Evolutionary conservation across 768 basidiomycete genomes (phyloP), one percentile per base, ranked within the genome.

Genomic region (Bullera alba): DNA sequence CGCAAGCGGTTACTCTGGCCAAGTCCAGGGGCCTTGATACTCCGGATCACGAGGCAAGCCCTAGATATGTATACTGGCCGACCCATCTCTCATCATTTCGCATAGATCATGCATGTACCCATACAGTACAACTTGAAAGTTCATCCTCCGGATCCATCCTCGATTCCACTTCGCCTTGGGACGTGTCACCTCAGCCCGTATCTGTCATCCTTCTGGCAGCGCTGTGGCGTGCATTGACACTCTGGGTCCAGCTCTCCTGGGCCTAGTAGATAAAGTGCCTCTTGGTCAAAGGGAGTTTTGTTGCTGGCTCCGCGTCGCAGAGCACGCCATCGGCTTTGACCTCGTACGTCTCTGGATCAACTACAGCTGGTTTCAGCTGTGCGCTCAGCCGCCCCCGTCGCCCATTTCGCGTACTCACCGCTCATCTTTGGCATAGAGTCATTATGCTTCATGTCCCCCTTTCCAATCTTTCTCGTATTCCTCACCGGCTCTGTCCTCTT

Each of bases 381-480:
- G 6, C 7, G 25, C 19, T 15, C 16, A 16, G 22, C 14, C 39
- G 5, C 39, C 1, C 14, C 39, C 16, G 37, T 29, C n/a, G 43
- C 3, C 12, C 7, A 16, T 42, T 22, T 23, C 4, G n/a, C 8
- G 23, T 12, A 56, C 70, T 50, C 51, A 72, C 73, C 73, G 19
- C 53, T 76, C 82, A 99, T 88, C 70, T 77, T 77, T 2, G 95
- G 95, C 56, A 82, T 81, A 42, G 77, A 72, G 46, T 81, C 77
- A 71, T 99, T 99, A 83, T 83, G 87, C 74, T 95, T 96, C 88
- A 96, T 92, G 65, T 89, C 82, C 67, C 79, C 80, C 78, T 99
- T 97, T 21, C 71, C 79, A 50, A 99, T 76, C 3, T 67, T 74
- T 22, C 91, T 77, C 58, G 93, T 97, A 21, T 79, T 78, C 45